A percentile compares a stretch with the other conserved stretches of the same genome.
phyloP scores from a whole-genome alignment of 83 land plant genomes.

The Picea mariana region DNA sequence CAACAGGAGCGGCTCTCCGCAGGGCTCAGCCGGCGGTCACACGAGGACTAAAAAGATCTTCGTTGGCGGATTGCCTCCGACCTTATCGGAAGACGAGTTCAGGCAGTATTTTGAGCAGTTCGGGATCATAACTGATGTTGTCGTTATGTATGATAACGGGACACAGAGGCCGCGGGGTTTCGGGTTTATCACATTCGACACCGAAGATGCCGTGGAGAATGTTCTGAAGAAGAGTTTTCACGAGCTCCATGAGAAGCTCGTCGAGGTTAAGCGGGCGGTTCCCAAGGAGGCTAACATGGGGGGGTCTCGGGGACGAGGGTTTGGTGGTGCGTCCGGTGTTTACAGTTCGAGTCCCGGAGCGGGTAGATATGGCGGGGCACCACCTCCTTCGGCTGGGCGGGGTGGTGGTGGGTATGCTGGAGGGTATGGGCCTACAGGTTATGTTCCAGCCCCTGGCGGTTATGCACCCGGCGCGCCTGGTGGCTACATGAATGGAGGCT shows the following conservation, averaged over 20 bases:
- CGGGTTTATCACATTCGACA: constrained; percentile 45
- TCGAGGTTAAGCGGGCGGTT: constrained; percentile 33
- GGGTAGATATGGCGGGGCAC: neutral
- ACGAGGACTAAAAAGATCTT: constrained; percentile 33
- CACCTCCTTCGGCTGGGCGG: neutral
- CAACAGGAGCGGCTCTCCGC: too few relatives aligned
- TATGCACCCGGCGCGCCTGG: constrained; percentile 9
- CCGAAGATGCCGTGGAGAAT: constrained; percentile 45
- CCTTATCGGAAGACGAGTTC: constrained; percentile 32
- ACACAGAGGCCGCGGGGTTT: constrained; percentile 39
- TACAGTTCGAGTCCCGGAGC: neutral
- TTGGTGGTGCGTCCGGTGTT: neutral
- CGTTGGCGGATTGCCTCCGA: constrained; percentile 36
- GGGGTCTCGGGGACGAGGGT: constrained; percentile 12
- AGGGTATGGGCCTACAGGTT: constrained; percentile 12
- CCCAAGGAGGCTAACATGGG: constrained; percentile 19
- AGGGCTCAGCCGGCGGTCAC: too few relatives aligned
- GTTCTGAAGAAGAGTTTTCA: constrained; percentile 47
- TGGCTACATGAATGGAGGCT: constrained; percentile 18
- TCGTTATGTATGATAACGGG: constrained; percentile 34
- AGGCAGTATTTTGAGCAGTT: constrained; percentile 39
- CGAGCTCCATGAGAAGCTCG: constrained; percentile 35
- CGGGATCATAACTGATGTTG: constrained; percentile 36
- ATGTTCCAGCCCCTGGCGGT: constrained; percentile 1
- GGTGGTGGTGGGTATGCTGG: constrained; percentile 11